Conservation (phyloP, 352 stramenopile genomes). For the Pythium scleroteichum region DNA sequence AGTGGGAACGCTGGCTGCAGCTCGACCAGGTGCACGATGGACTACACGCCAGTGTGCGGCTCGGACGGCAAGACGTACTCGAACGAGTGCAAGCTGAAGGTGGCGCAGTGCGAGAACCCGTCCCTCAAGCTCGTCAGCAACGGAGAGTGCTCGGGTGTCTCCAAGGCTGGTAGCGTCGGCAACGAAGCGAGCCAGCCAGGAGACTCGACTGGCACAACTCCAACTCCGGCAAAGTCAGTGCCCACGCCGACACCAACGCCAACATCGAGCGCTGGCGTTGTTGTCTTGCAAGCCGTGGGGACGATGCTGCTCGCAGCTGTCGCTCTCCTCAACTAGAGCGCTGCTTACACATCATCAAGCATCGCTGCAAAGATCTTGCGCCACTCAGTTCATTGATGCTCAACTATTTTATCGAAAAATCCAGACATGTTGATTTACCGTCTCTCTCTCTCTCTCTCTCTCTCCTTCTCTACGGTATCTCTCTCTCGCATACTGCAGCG, state of each 20-base stretch:
- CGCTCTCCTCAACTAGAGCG: conserved; percentile 7
- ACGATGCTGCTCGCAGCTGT: background rate
- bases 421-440: background rate
- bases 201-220: background rate
- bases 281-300: background rate
- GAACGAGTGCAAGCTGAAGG: conserved; percentile 39
- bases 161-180: conserved; percentile 13
- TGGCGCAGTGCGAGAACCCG: conserved; percentile 18
- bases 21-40: conserved; percentile 8
- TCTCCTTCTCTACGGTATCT: no score
- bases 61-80: conserved; percentile 47
- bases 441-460: background rate
- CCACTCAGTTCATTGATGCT: background rate
- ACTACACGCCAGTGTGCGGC: conserved; percentile 38
- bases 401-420: background rate
- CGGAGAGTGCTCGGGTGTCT: conserved; percentile 8
- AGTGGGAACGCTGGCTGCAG: background rate
- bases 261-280: background rate
- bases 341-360: background rate
- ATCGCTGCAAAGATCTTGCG: background rate
- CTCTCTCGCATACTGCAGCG: no score
- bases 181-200: background rate
- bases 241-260: conserved; percentile 2
- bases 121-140: conserved; percentile 15
- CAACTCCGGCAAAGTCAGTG: background rate